Conservation (phyloP, 1,284 basidiomycete genomes). For the Pholiota adiposa region DNA sequence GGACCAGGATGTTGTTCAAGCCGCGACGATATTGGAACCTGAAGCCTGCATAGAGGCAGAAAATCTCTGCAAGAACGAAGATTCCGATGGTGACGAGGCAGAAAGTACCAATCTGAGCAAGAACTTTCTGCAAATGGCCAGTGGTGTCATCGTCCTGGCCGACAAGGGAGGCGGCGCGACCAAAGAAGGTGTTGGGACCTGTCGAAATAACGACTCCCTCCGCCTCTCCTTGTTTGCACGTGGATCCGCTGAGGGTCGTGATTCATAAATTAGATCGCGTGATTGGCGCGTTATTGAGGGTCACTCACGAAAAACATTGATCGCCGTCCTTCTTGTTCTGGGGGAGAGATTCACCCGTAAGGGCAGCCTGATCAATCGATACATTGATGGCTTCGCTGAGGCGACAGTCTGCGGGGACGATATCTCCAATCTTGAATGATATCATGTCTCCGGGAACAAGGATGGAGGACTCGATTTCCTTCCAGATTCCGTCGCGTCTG, state of each 20-base stretch:
- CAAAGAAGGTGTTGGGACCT: conserved; percentile 94
- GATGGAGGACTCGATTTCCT: conserved; percentile 84
- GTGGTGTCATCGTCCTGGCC: conserved; percentile 94
- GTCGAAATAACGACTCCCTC: conserved; percentile 96
- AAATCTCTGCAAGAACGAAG: conserved; percentile 89
- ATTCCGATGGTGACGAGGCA: conserved; percentile 92
- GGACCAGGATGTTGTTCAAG: conserved; percentile 93
- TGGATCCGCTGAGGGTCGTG: conserved; percentile 72
- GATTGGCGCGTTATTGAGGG: background rate
- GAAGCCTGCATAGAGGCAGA: conserved; percentile 88
- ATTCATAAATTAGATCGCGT: background rate
- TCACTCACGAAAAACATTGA: conserved; percentile 94
- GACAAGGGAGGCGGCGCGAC: conserved; percentile 94
- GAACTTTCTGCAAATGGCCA: conserved; percentile 96
- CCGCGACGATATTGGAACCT: conserved; percentile 89
- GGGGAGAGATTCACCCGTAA: conserved; percentile 96
- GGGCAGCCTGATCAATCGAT: conserved; percentile 94
- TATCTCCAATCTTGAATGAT: conserved; percentile 96
- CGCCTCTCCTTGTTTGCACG: conserved; percentile 96
- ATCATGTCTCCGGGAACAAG: conserved; percentile 95
- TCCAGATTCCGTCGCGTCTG: conserved; percentile 83
- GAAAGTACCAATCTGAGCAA: conserved; percentile 94
- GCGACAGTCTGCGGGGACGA: conserved; percentile 95
- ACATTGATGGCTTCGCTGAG: conserved; percentile 95
- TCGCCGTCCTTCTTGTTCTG: conserved; percentile 88